phyloP scores from a whole-genome alignment of 768 basidiomycete genomes.

The Tylopilus vinaceipallidus region DNA sequence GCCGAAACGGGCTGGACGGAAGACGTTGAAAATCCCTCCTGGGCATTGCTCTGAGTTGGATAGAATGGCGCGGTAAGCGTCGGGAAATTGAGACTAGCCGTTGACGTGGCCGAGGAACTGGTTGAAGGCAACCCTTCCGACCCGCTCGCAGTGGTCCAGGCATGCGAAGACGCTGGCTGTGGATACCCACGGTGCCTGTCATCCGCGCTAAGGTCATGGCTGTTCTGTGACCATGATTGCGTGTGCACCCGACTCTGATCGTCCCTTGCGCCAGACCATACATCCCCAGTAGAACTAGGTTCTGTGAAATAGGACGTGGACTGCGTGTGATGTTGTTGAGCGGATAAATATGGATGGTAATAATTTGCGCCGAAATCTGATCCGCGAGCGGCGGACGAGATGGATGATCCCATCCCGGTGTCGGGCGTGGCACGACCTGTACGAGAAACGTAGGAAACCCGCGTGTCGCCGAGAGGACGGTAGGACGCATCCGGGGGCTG shows the following conservation, averaged over 20 bases:
- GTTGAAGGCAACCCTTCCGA: slow-evolving; percentile 26
- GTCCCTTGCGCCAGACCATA: slow-evolving; percentile 22
- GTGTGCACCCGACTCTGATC: slow-evolving; percentile 21
- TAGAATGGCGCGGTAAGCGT: slow-evolving; percentile 60
- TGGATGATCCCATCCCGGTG: slow-evolving; percentile 13
- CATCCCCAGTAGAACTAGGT: slow-evolving; percentile 17
- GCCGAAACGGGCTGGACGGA: slow-evolving; percentile 33
- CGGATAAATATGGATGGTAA: slow-evolving; percentile 25
- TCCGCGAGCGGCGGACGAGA: slow-evolving; percentile 26
- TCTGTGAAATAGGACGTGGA: slow-evolving; percentile 25
- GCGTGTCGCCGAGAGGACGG: slow-evolving; percentile 27
- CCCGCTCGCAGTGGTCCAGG: slow-evolving; percentile 19
- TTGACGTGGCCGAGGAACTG: slow-evolving; percentile 19
- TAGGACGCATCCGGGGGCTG: slow-evolving; percentile 26
- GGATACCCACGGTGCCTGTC: slow-evolving; percentile 32
- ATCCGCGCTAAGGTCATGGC: slow-evolving; percentile 22
- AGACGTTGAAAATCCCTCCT: slow-evolving; percentile 32
- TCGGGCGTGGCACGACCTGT: slow-evolving; percentile 30
- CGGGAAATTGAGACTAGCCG: slow-evolving; percentile 40
- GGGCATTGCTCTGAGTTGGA: slow-evolving; percentile 38
- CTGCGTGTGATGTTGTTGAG: slow-evolving; percentile 24
- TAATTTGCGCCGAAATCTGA: slow-evolving; percentile 23
- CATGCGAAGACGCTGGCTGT: slow-evolving; percentile 24
- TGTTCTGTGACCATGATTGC: slow-evolving; percentile 28
- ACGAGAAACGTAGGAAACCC: slow-evolving; percentile 26